phyloP scores from a whole-genome alignment of 164 flowering plant genomes.

The Houttuynia cordata region DNA sequence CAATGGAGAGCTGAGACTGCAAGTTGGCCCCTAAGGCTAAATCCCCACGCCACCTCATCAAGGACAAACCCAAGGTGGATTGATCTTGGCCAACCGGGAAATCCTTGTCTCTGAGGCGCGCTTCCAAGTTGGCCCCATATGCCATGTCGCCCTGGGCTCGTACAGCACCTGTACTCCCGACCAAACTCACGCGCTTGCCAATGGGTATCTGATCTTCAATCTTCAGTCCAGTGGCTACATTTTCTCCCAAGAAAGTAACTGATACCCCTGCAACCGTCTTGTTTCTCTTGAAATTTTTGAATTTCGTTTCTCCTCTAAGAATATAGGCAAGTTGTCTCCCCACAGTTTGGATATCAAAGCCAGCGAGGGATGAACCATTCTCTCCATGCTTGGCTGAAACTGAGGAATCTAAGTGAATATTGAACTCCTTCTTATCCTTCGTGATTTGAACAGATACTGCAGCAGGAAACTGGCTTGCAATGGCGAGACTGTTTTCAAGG shows the following conservation, averaged over 20 bases:
- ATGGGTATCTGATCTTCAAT: slow-evolving; percentile 70
- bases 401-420: slow-evolving; percentile 77
- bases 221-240: slow-evolving; percentile 67
- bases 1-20: slow-evolving; percentile 66
- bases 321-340: slow-evolving; percentile 81
- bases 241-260: slow-evolving; percentile 77
- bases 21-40: slow-evolving; percentile 70
- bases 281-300: slow-evolving; percentile 61
- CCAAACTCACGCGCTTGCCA: slow-evolving; percentile 58
- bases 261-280: slow-evolving; percentile 70
- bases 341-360: slow-evolving; percentile 78
- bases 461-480: slow-evolving; percentile 49
- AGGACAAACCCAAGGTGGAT: slow-evolving; percentile 60
- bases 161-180: slow-evolving; percentile 74
- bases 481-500: slow-evolving; percentile 60
- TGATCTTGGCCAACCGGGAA: slow-evolving; percentile 83
- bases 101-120: slow-evolving; percentile 61
- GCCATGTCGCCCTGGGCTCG: slow-evolving; percentile 68
- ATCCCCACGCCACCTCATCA: slow-evolving; percentile 92
- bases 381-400: slow-evolving; percentile 72
- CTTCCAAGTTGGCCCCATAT: slow-evolving; percentile 82
- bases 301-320: slow-evolving; percentile 76
- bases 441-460: slow-evolving; percentile 60
- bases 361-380: slow-evolving; percentile 63
- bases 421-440: slow-evolving; percentile 92